A percentile compares a stretch with the other conserved stretches of the same genome.
Conservation (phyloP, 306 rosid species). For the Mimosa pudica region DNA sequence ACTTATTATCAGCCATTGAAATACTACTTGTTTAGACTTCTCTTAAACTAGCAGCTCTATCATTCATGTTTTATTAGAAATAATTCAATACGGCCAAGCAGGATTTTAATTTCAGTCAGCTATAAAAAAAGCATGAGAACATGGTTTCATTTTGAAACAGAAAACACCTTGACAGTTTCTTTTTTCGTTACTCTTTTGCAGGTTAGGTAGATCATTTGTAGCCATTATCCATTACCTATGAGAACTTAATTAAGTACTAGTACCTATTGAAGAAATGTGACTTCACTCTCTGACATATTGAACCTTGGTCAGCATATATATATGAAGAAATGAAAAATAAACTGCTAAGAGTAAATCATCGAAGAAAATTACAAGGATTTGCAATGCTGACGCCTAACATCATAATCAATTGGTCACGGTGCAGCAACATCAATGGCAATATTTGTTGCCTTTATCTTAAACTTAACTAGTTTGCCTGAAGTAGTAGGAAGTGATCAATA, state of each 20-base stretch:
- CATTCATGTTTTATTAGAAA: conserved; percentile 18
- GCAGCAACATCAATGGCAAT: not conserved
- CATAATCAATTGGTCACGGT: not conserved
- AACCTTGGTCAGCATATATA: not conserved
- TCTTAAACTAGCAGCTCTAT: conserved; percentile 10
- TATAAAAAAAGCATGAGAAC: not conserved
- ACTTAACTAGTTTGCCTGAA: not conserved
- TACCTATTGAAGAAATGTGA: not conserved
- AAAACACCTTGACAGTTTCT: not conserved
- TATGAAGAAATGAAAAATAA: not conserved
- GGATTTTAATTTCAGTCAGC: not conserved
- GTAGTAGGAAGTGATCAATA: not conserved
- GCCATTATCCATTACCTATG: not conserved
- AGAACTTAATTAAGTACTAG: not conserved
- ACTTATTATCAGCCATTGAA: conserved; percentile 7
- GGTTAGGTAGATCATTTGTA: not conserved
- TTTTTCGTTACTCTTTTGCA: not conserved
- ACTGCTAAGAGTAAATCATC: not conserved
- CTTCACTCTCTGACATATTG: conserved; percentile 7
- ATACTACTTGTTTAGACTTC: conserved; percentile 1
- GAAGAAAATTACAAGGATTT: not conserved
- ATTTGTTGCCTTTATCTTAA: not conserved
- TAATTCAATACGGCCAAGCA: not conserved
- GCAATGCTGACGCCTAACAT: not conserved
- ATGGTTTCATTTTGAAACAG: not conserved